Evolutionary conservation across 768 basidiomycete species (phyloP).

Genomic region (Strobilomyces dryophilus): DNA sequence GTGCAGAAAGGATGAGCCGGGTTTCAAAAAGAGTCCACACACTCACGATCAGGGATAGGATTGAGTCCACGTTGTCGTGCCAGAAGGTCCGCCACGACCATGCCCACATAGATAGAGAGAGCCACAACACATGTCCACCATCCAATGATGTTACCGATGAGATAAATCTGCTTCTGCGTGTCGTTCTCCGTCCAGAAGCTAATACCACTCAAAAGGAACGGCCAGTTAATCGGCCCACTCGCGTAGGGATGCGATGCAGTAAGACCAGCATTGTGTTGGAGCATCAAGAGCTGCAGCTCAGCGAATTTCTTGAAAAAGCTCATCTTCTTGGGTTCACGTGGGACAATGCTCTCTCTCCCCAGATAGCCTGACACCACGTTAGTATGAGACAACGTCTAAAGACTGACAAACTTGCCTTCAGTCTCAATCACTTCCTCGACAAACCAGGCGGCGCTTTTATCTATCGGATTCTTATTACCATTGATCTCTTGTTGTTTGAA

Average conservation of each 20-base stretch:
- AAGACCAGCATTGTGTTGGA: slow-evolving; percentile 98
- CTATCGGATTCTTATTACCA: slow-evolving; percentile 87
- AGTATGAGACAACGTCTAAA: slow-evolving; percentile 3
- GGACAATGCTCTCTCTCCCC: slow-evolving; percentile 38
- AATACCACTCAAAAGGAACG: slow-evolving; percentile 93
- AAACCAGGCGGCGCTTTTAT: slow-evolving; percentile 85
- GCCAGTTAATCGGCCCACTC: slow-evolving; percentile 95
- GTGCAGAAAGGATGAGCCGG: slow-evolving; percentile 2
- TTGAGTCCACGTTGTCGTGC: slow-evolving; percentile 81
- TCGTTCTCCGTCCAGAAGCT: slow-evolving; percentile 96
- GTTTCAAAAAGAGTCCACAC: not conserved
- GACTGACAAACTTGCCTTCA: slow-evolving; percentile 48
- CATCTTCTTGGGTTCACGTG: slow-evolving; percentile 73
- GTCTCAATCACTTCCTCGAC: slow-evolving; percentile 77
- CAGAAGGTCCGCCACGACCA: slow-evolving; percentile 84
- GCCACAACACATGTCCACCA: slow-evolving; percentile 94
- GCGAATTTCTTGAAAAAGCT: slow-evolving; percentile 94
- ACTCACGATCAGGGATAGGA: slow-evolving; percentile 85
- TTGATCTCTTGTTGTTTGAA: slow-evolving; percentile 98
- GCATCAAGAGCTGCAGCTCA: slow-evolving; percentile 91
- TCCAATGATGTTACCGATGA: slow-evolving; percentile 89
- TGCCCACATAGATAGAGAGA: slow-evolving; percentile 83
- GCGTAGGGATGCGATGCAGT: slow-evolving; percentile 98
- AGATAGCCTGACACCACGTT: slow-evolving; percentile 51
- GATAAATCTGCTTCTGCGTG: slow-evolving; percentile 87